Conservation (phyloP, 495 filamentous ascomycete species). For the Penicillium ucsense region DNA sequence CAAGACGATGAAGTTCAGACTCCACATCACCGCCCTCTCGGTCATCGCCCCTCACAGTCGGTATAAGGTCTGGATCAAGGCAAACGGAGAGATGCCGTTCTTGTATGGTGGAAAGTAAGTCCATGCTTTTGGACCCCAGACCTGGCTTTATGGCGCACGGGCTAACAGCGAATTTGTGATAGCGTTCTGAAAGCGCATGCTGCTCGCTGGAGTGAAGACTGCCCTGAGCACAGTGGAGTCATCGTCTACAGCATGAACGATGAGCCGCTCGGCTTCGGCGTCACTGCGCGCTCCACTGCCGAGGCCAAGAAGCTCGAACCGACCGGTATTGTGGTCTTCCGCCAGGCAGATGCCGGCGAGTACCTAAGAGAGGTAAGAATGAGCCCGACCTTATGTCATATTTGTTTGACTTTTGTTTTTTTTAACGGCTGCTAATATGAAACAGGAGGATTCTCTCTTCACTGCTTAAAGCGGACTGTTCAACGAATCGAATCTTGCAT, state of each 20-base stretch:
- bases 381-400: neutral
- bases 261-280: constrained; percentile 49
- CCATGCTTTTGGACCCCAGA: no score
- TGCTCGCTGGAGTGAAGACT: constrained; percentile 79
- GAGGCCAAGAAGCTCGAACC: constrained; percentile 77
- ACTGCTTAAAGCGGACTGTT: constrained; percentile 23
- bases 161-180: neutral
- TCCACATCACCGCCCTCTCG: constrained; percentile 47
- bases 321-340: constrained; percentile 74
- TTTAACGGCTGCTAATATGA: constrained; percentile 9
- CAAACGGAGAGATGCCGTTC: constrained; percentile 71
- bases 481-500: constrained; percentile 7
- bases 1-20: constrained; percentile 72
- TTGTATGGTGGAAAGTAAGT: constrained; percentile 67
- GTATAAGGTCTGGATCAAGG: constrained; percentile 90
- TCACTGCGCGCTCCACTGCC: constrained; percentile 71
- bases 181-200: constrained; percentile 82
- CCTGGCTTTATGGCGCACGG: neutral
- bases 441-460: constrained; percentile 40
- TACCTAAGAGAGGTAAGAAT: constrained; percentile 66
- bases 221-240: constrained; percentile 30
- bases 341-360: constrained; percentile 66
- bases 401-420: neutral
- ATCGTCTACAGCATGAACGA: constrained; percentile 9
- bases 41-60: constrained; percentile 81